Evolutionary conservation across 345 rosid species (phyloP).

Genomic region (Eucalyptus regnans): DNA sequence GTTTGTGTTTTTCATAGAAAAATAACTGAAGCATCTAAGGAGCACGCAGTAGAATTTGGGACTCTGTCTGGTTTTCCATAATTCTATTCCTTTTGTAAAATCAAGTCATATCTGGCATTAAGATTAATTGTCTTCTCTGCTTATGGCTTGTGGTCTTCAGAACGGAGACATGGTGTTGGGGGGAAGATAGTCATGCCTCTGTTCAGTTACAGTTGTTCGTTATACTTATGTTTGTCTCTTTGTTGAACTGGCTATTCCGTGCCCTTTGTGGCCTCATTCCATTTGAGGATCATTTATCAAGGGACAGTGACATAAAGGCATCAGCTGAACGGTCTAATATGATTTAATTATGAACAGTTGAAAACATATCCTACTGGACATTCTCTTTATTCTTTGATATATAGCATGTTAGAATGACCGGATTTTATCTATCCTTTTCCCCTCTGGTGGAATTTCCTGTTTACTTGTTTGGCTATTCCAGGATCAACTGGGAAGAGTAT

Average conservation of each 20-base stretch:
- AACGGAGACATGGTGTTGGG: background rate
- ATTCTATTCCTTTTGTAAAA: background rate
- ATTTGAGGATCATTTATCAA: background rate
- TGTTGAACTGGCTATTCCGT: background rate
- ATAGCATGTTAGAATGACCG: background rate
- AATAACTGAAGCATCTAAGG: background rate
- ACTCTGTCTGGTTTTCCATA: background rate
- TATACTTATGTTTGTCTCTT: background rate
- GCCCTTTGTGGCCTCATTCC: background rate
- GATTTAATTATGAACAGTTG: background rate
- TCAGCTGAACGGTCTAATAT: background rate
- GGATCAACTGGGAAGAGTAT: conserved; percentile 95
- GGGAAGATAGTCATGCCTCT: background rate
- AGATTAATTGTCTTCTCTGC: background rate
- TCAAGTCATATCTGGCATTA: background rate
- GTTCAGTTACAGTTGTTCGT: background rate
- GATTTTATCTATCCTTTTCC: background rate
- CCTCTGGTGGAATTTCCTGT: background rate
- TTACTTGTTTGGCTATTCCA: conserved; percentile 8
- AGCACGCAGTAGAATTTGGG: background rate
- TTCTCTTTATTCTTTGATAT: background rate
- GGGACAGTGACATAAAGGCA: background rate
- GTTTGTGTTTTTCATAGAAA: background rate
- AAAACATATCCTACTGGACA: background rate
- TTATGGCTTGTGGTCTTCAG: background rate